Conservation (phyloP, 1,139 yeast genomes). For the Magnusiomyces suaveolens region DNA sequence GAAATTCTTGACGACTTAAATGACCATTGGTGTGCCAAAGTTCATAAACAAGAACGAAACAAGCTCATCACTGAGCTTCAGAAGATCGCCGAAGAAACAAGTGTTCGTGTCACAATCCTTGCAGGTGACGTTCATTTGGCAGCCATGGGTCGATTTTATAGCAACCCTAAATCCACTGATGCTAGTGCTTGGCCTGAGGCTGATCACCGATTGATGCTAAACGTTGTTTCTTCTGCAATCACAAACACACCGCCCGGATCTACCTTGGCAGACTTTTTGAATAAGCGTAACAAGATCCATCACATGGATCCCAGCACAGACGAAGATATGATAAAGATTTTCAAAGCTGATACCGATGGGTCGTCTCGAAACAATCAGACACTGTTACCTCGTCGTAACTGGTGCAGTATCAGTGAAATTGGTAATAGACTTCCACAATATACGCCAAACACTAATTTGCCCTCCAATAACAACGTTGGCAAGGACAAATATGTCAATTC, state of each 20-base stretch:
- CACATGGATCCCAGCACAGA: slow-evolving; percentile 53
- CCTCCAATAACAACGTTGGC: neutral
- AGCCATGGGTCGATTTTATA: slow-evolving; percentile 67
- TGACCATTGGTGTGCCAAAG: slow-evolving; percentile 91
- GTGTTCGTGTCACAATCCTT: slow-evolving; percentile 69
- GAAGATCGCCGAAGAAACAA: slow-evolving; percentile 51
- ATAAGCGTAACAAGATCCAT: slow-evolving; percentile 60
- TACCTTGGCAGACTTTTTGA: slow-evolving; percentile 62
- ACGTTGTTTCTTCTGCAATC: slow-evolving; percentile 81
- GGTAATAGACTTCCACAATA: slow-evolving; percentile 21
- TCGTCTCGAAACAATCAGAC: slow-evolving; percentile 43
- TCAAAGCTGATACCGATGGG: slow-evolving; percentile 55
- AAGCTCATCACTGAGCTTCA: slow-evolving; percentile 46
- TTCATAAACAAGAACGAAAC: slow-evolving; percentile 75
- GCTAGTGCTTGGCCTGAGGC: slow-evolving; percentile 29
- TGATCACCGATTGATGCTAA: slow-evolving; percentile 72
- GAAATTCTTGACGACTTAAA: slow-evolving; percentile 86
- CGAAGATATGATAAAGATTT: slow-evolving; percentile 73
- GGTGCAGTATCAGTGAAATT: slow-evolving; percentile 35
- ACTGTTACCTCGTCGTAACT: slow-evolving; percentile 73
- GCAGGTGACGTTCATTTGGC: slow-evolving; percentile 93
- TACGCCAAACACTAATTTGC: slow-evolving; percentile 18
- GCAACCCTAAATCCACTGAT: slow-evolving; percentile 31
- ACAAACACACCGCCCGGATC: slow-evolving; percentile 89
- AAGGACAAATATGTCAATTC: no score